A percentile compares a stretch with the other conserved stretches of the same genome.
Conservation (phyloP, 352 stramenopile genomes). For the Phytopythium kandeliae region DNA sequence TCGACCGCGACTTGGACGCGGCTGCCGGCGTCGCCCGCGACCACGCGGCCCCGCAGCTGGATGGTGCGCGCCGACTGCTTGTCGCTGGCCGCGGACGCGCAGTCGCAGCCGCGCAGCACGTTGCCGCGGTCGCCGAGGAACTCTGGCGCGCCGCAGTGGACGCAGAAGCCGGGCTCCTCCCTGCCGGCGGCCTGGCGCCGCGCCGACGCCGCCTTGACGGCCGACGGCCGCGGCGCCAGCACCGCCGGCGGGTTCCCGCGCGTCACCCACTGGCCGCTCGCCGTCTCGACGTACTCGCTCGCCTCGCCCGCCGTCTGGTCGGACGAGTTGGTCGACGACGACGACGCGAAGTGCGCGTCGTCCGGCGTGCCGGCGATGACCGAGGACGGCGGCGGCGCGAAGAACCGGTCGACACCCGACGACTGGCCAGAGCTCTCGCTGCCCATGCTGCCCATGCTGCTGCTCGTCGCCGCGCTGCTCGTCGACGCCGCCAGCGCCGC, state of each 20-base stretch:
- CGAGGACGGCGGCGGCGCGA: slow-evolving; percentile 4
- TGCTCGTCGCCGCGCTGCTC: slow-evolving; percentile 17
- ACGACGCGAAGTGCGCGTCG: slow-evolving; percentile 10
- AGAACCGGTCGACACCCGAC: slow-evolving; percentile 10
- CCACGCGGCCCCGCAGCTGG: slow-evolving; percentile 10
- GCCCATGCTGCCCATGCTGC: slow-evolving; percentile 31
- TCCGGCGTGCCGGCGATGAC: neutral
- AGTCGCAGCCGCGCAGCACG: slow-evolving; percentile 42
- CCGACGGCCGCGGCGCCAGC: slow-evolving; percentile 9
- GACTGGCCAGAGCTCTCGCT: slow-evolving; percentile 18
- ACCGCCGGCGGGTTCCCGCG: slow-evolving; percentile 11
- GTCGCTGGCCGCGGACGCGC: slow-evolving; percentile 5
- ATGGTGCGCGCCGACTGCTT: neutral
- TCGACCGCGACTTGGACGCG: slow-evolving; percentile 15
- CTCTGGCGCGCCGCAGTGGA: slow-evolving; percentile 33
- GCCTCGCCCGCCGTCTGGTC: slow-evolving; percentile 32
- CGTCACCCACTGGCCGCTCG: slow-evolving; percentile 59
- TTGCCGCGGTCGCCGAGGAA: slow-evolving; percentile 35
- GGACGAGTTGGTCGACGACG: slow-evolving; percentile 18
- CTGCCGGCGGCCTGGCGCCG: slow-evolving; percentile 8
- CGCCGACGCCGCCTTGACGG: slow-evolving; percentile 9
- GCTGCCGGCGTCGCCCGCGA: neutral
- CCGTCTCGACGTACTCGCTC: slow-evolving; percentile 53
- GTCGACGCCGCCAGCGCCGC: slow-evolving; percentile 3
- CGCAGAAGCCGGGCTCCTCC: slow-evolving; percentile 26